phyloP scores from a whole-genome alignment of 495 filamentous ascomycete genomes.

The Talaromyces stipitatus region DNA sequence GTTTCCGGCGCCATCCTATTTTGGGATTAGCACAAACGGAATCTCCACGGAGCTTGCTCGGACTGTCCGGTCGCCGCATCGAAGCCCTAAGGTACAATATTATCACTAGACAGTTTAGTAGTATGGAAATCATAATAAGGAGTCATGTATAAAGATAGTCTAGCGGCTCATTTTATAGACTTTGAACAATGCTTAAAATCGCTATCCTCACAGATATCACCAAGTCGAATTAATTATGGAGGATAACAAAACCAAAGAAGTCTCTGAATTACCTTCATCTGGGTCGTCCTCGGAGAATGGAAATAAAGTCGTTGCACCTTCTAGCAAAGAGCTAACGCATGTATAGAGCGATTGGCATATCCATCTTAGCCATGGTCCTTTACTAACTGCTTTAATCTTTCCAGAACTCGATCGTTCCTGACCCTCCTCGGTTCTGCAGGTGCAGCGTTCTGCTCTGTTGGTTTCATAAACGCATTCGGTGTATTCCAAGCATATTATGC shows the following conservation, averaged over 20 bases:
- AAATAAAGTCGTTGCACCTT: not conserved
- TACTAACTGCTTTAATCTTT: not conserved
- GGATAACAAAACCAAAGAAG: not conserved
- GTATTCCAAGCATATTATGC: conserved; percentile 56
- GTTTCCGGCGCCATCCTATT: not conserved
- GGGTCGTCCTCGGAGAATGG: not conserved
- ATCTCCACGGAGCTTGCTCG: too few relatives aligned
- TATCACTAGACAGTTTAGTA: not conserved
- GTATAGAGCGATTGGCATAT: not conserved
- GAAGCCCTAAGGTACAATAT: not conserved
- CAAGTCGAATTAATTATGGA: too few relatives aligned
- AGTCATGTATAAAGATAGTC: not conserved
- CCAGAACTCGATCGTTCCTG: conserved; percentile 1
- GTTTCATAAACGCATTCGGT: conserved; percentile 58
- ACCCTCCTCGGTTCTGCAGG: conserved; percentile 6
- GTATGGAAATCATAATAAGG: not conserved
- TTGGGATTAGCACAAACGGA: not conserved
- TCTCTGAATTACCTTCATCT: not conserved
- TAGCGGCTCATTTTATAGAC: too few relatives aligned
- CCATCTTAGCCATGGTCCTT: not conserved
- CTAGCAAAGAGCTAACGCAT: not conserved
- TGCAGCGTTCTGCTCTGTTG: conserved; percentile 44
- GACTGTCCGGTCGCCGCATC: not conserved
- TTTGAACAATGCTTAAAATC: too few relatives aligned
- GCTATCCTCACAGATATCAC: too few relatives aligned